Base-by-base conservation (phyloP, 2,329 filamentous ascomycete genomes). In the Colletotrichum chlorophyti region DNA sequence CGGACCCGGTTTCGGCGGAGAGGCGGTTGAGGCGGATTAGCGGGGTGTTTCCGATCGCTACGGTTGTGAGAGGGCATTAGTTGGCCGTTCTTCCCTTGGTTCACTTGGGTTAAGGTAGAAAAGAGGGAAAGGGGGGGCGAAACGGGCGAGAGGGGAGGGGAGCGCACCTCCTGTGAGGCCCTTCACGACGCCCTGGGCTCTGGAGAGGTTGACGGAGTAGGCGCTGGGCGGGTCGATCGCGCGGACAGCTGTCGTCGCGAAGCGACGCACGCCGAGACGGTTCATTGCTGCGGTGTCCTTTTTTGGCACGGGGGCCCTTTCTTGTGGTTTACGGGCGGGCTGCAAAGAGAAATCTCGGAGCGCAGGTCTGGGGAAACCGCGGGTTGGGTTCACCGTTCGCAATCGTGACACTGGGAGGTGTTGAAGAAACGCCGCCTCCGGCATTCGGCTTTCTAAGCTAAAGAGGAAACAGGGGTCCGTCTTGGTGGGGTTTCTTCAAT, bases 41-140 rank as follows among this genome's bases (percentile, higher is more conserved):
- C 1, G 95, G 94, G 0, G 95, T 99, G 76, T 98, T 98, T 64
- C 95, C 95, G 77, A 99, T 98, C 53, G 95, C 95, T 97, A 14
- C 23, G 64, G 37, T n/a, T n/a, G n/a, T n/a, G 21, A 14, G 19
- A 31, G 47, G 29, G 35, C 5, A 15, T 35, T 35, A 11, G 15
- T n/a, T 4, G 9, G 17, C 29, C 9, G 2, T 17, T 26, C 6
- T 10, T 3, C 14, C 12, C 5, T 14, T n/a, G 15, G 3, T n/a
- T 35, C 23, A 19, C 23, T 35, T 58, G 21, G 21, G 34, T 35
- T 31, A 12, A 38, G 29, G 38, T 17, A 21, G 21, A 14, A 24
- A 50, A 21, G 8, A 9, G 14, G 11, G 14, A 8, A 43, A 40
- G 32, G 34, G 11, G 21, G 6, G 19, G 27, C 17, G 45, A 4